Evolutionary conservation across 495 filamentous ascomycete species (phyloP).

Genomic region (Xylaria curta): DNA sequence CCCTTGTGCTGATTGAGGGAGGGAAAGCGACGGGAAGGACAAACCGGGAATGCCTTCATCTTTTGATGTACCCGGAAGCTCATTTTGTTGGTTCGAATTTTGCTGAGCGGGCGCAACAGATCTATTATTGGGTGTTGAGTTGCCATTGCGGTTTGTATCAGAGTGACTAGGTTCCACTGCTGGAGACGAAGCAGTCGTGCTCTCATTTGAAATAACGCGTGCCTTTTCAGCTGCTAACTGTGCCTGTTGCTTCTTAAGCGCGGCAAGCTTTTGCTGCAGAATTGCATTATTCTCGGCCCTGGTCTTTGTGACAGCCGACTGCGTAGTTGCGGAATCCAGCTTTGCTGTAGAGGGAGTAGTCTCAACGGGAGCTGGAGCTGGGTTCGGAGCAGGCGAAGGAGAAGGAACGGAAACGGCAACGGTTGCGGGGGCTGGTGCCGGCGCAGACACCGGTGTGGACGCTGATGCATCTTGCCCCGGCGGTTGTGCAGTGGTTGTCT

Average conservation of each 20-base stretch:
- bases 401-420: neutral
- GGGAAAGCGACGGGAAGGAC: slow-evolving; percentile 21
- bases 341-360: slow-evolving; percentile 22
- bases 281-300: slow-evolving; percentile 53
- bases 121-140: slow-evolving; percentile 4
- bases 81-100: slow-evolving; percentile 19
- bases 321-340: slow-evolving; percentile 27
- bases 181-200: slow-evolving; percentile 15
- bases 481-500: slow-evolving; percentile 40
- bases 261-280: slow-evolving; percentile 55
- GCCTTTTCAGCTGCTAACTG: slow-evolving; percentile 42
- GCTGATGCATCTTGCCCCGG: slow-evolving; percentile 11
- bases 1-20: slow-evolving; percentile 29
- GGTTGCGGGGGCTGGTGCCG: neutral
- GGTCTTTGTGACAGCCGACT: slow-evolving; percentile 40
- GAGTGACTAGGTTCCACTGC: neutral
- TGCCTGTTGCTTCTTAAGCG: slow-evolving; percentile 53
- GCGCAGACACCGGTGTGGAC: slow-evolving; percentile 1
- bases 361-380: slow-evolving; percentile 16
- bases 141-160: slow-evolving; percentile 12
- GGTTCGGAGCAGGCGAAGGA: slow-evolving; percentile 15
- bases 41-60: slow-evolving; percentile 36
- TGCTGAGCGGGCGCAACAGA: neutral
- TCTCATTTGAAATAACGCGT: slow-evolving; percentile 19
- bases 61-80: slow-evolving; percentile 26